These are phyloP conservation scores for Venturia pyrina DNA, from an alignment of 2,329 filamentous ascomycete genomes.

Conservation along the genomic window DNA sequence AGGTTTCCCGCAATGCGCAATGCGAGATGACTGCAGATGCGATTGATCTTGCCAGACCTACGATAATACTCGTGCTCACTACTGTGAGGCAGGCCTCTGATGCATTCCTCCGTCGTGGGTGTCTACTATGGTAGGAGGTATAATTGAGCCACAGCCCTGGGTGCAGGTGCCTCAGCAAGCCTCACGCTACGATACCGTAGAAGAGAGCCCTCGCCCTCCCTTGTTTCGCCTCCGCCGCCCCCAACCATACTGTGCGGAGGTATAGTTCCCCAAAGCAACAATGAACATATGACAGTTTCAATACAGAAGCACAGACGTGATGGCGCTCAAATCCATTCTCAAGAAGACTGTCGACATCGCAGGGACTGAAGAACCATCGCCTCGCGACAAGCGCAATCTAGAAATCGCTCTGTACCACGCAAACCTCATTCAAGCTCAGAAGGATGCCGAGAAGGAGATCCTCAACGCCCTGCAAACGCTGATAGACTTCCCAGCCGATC, in stretches of 20 bases:
- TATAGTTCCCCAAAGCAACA: background rate
- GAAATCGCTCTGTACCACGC: constrained; percentile 75
- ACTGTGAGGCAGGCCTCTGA: too few species aligned
- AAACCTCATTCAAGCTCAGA: constrained; percentile 69
- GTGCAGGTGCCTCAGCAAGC: too few species aligned
- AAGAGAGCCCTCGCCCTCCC: background rate
- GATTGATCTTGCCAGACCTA: background rate
- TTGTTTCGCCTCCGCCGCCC: background rate
- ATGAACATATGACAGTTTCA: background rate
- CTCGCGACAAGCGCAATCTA: constrained; percentile 26
- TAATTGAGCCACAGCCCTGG: background rate
- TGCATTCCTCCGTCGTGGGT: background rate
- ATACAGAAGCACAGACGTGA: constrained; percentile 11
- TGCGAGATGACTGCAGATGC: background rate
- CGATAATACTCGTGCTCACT: too few species aligned
- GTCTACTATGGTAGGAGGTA: too few species aligned
- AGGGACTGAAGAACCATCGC: constrained; percentile 15
- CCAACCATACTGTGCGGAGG: background rate
- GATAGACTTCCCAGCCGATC: constrained; percentile 47
- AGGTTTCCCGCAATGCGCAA: background rate
- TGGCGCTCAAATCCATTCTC: constrained; percentile 36
- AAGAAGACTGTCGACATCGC: constrained; percentile 28
- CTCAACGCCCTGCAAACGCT: constrained; percentile 62
- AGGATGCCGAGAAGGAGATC: constrained; percentile 66
- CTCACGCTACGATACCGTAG: background rate